Evolutionary conservation across 23 red algal species (phyloP).

Genomic region (Gracilaria gracilis): DNA sequence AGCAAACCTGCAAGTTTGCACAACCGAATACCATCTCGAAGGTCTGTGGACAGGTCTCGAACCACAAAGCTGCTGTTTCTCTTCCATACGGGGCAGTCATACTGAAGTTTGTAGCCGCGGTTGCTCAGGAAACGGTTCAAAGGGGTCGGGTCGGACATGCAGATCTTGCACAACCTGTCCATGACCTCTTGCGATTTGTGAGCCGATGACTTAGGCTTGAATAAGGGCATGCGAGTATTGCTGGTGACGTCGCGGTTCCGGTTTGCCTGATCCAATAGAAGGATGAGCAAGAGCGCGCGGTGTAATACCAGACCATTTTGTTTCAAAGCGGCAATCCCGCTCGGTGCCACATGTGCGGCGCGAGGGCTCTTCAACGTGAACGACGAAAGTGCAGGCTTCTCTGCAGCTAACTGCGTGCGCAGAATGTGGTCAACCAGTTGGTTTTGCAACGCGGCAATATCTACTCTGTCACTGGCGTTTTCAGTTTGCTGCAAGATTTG

Average conservation of each 20-base stretch:
- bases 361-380: not conserved
- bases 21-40: constrained; percentile 50
- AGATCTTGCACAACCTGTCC: constrained; percentile 7
- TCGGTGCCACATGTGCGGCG: not conserved
- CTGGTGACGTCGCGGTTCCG: not conserved
- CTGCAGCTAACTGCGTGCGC: constrained; percentile 5
- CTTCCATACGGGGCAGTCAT: constrained; percentile 23
- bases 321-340: not conserved
- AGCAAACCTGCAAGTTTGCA: constrained; percentile 54
- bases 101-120: constrained; percentile 33
- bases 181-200: constrained; percentile 47
- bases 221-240: constrained; percentile 23
- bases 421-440: constrained; percentile 40
- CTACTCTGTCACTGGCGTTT: not conserved
- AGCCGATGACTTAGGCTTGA: constrained; percentile 16
- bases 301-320: constrained; percentile 43
- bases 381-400: not conserved
- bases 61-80: constrained; percentile 13
- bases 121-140: constrained; percentile 5
- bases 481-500: not conserved
- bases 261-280: constrained; percentile 42
- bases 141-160: constrained; percentile 12
- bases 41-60: constrained; percentile 28
- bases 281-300: constrained; percentile 9
- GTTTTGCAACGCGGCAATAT: not conserved